Evolutionary conservation across 176 grass and related monocot species (phyloP).

Genomic region (Oryza australiensis): DNA sequence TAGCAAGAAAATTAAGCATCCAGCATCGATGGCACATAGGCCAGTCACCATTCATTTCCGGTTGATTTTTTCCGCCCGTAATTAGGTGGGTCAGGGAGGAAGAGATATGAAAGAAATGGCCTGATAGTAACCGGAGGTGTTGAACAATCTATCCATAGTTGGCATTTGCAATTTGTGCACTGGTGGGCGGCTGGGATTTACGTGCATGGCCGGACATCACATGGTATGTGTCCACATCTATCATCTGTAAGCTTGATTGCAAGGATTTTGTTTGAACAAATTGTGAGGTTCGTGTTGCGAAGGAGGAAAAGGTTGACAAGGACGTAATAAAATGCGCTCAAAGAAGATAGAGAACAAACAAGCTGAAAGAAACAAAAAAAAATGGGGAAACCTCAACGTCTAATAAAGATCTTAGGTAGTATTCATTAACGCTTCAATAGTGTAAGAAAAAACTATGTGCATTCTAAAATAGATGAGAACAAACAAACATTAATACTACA

Average conservation of each 20-base stretch:
- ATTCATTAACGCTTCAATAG: background rate
- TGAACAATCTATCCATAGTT: background rate
- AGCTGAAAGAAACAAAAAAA: background rate
- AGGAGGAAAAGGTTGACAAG: constrained; percentile 30
- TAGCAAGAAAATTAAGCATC: background rate
- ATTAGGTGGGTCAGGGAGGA: background rate
- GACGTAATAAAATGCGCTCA: constrained; percentile 12
- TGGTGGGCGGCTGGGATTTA: background rate
- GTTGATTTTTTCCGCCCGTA: background rate
- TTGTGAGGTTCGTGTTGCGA: constrained; percentile 11
- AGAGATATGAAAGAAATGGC: background rate
- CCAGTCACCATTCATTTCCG: background rate
- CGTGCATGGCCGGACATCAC: constrained; percentile 3
- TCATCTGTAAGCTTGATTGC: constrained; percentile 11
- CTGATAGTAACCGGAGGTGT: background rate
- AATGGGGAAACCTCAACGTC: background rate
- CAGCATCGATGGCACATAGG: background rate
- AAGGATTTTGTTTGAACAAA: constrained; percentile 19
- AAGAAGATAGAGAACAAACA: background rate
- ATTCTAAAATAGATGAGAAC: background rate
- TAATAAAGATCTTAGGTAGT: background rate
- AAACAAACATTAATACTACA: background rate
- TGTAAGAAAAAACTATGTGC: background rate
- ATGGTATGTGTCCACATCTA: constrained; percentile 9
- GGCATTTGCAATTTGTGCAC: background rate